Conservation (phyloP, 1,284 basidiomycete species). For the Ustilago trichophora region DNA sequence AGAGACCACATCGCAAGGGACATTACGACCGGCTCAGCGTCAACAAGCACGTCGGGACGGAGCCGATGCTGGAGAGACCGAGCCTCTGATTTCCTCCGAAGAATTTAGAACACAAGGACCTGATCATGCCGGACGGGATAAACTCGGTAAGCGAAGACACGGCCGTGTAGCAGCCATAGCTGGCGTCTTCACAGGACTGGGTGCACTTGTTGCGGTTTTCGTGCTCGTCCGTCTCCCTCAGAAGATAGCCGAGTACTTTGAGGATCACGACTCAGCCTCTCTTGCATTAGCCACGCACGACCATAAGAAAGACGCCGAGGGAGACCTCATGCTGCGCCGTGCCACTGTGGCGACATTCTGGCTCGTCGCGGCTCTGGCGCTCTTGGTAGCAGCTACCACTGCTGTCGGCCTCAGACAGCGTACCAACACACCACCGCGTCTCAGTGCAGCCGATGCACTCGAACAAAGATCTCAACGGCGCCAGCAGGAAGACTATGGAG, state of each 20-base stretch:
- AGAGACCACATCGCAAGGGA: conserved; percentile 6
- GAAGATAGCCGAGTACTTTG: conserved; percentile 34
- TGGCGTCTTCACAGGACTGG: conserved; percentile 49
- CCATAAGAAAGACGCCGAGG: not conserved
- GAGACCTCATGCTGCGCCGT: conserved; percentile 22
- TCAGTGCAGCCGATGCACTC: not conserved
- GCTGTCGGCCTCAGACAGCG: conserved; percentile 19
- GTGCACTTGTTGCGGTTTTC: conserved; percentile 50
- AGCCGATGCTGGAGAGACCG: not conserved
- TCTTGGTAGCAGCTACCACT: conserved; percentile 19
- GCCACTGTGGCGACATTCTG: conserved; percentile 37
- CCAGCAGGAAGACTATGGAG: conserved; percentile 21
- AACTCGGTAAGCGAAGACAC: conserved; percentile 5
- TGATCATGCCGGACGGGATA: not conserved
- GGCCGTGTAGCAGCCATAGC: conserved; percentile 47
- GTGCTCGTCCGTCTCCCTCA: conserved; percentile 48
- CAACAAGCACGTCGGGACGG: too few relatives aligned
- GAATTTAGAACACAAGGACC: not conserved
- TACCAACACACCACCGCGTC: not conserved
- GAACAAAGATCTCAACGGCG: not conserved
- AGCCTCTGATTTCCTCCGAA: not conserved
- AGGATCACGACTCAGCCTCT: conserved; percentile 1
- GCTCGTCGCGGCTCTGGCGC: conserved; percentile 38
- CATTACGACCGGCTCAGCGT: conserved; percentile 3
- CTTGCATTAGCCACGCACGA: not conserved